Base-by-base conservation (phyloP, 2,329 filamentous ascomycete species). In the Bisporella sp. region DNA sequence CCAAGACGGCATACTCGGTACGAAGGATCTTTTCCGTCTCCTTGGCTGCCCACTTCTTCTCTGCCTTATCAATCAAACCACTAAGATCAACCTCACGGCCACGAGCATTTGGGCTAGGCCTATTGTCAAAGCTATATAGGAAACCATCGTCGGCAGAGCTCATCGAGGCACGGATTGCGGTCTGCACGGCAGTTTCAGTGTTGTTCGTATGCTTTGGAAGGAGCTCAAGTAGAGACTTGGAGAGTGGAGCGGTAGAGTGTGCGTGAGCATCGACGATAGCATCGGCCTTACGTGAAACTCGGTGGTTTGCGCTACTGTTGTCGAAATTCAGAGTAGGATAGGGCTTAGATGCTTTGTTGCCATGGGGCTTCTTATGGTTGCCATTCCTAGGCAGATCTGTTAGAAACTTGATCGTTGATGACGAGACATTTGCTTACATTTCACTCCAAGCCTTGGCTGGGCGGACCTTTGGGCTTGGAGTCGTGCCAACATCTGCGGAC, bases 1-100 rank as follows among this genome's bases (percentile, higher is more conserved):
- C 64, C 31, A 67, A 45, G 13, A 67, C 61, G 54, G 66, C 64
- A 43, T 65, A 67, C 46, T 67, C 64, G 6, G 55, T 59, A 42
- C 56, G 57, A 6, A 67, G 52, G 35, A 67, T 62, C 49, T 57
- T 59, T 29, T 67, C 64, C 2, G 62, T 66, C 49, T 65, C 60
- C 48, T 63, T 58, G 33, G 46, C 59, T 28, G 51, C 51, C 58
- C 59, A 66, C 47, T 59, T 61, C 56, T 61, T 48, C 54, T 67
- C 64, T 1, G 64, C 64, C 4, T 57, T 45, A 28, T 67, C 64
- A 9, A 67, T 59, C 11, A 67, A 48, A 4, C 56, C 53, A 9
- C 60, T 61, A 3, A 67, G 53, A 41, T 59, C 59, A 5, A 66
- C 54, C 5, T 44, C 51, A 39, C 52, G 55, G 21, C 57, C 61